These are phyloP conservation scores for Moesziomyces sp. DNA, from an alignment of 1,284 basidiomycete genomes.

Conservation along the genomic window DNA sequence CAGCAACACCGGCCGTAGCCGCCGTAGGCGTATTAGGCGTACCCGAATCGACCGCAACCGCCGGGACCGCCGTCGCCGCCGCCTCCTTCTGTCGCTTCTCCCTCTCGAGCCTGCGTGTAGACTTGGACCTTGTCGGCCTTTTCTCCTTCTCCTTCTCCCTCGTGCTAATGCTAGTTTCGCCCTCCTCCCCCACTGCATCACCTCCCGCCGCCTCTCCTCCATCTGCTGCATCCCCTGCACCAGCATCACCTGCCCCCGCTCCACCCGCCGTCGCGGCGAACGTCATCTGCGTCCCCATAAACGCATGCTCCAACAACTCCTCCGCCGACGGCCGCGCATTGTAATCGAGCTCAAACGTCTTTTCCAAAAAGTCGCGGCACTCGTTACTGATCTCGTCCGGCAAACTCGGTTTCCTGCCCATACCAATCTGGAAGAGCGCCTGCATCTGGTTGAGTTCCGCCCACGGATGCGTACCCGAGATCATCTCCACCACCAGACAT, in stretches of 20 bases:
- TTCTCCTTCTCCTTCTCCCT: constrained; percentile 26
- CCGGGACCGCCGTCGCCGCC: background rate
- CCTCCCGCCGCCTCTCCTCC: background rate
- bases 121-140: constrained; percentile 22
- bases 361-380: constrained; percentile 57
- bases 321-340: constrained; percentile 57
- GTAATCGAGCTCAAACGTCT: constrained; percentile 63
- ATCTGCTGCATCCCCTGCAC: background rate
- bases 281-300: constrained; percentile 53
- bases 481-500: constrained; percentile 97
- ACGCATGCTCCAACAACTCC: constrained; percentile 58
- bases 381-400: constrained; percentile 62
- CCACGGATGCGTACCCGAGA: constrained; percentile 97
- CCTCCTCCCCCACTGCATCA: constrained; percentile 6
- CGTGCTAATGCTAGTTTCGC: constrained; percentile 4
- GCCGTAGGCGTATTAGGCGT: constrained; percentile 26
- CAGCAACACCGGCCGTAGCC: background rate
- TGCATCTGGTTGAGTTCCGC: constrained; percentile 95
- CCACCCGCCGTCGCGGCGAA: constrained; percentile 2
- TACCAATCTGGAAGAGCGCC: constrained; percentile 66
- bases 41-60: constrained; percentile 6
- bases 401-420: constrained; percentile 46
- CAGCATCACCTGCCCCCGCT: constrained; percentile 1
- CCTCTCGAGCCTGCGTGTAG: constrained; percentile 22
- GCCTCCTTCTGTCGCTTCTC: constrained; percentile 42